Evolutionary conservation across 225 moss, liverwort and hornwort genomes (phyloP).

Genomic region (Antitrichia curtipendula): DNA sequence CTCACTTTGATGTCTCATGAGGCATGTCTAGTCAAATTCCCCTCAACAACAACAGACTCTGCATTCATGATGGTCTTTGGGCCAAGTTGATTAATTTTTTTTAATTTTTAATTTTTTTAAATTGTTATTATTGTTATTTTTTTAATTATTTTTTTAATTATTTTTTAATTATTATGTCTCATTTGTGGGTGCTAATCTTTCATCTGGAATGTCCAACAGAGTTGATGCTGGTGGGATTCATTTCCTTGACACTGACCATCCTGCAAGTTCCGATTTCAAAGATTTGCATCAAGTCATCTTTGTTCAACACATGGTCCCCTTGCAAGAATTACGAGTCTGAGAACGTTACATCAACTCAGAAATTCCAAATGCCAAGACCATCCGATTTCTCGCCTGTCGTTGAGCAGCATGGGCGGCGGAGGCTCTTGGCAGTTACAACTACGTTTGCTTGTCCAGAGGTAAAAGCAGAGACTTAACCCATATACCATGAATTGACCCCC

Average conservation of each 20-base stretch:
- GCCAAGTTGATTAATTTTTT: neutral
- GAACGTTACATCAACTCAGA: neutral
- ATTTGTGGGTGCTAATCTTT: neutral
- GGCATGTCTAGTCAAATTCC: neutral
- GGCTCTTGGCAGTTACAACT: neutral
- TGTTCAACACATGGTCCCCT: neutral
- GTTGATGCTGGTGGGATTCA: slow-evolving; percentile 72
- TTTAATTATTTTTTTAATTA: too few relatives aligned
- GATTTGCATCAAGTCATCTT: slow-evolving; percentile 10
- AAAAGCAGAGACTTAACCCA: neutral
- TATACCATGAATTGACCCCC: too few relatives aligned
- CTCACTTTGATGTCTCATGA: neutral
- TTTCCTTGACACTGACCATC: slow-evolving; percentile 45
- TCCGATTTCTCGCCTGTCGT: neutral
- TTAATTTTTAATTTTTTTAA: too few relatives aligned
- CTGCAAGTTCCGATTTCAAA: neutral
- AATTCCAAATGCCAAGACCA: neutral
- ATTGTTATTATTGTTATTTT: too few relatives aligned
- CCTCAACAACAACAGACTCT: neutral
- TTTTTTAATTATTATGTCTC: too few relatives aligned
- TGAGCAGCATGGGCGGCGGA: neutral
- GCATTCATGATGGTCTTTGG: too few relatives aligned
- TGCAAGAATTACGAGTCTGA: neutral
- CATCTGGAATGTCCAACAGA: slow-evolving; percentile 4
- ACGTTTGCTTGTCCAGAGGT: neutral